Evolutionary conservation across 345 rosid genomes (phyloP), one percentile per base, ranked within the genome.

Genomic region (Brassica rapa): DNA sequence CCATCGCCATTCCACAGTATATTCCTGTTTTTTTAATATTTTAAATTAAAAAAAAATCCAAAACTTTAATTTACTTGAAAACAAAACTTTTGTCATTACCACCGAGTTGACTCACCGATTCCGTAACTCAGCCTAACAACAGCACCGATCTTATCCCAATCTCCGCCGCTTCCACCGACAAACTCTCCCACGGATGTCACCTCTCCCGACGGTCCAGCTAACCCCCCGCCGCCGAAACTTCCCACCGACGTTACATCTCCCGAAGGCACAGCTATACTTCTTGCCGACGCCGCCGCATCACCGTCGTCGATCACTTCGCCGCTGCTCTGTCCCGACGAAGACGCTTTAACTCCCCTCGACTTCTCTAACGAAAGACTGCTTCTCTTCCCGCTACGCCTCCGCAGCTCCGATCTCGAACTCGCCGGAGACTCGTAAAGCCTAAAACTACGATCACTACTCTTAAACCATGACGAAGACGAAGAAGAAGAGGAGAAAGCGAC

Each of bases 141-240:
- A 6, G 95, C 97, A 21, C 90, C 98, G 70, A 94, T 89, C 85
- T 87, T 92, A 76, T 94, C 98, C 98, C 98, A 86, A 71, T 92
- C 91, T 4, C 71, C 73, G 32, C 86, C 73, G 64, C 80, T 75
- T 19, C 88, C 94, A 30, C 84, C 72, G 75, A 87, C 89, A 76
- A 89, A 85, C 43, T 77, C 86, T 15, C 93, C 93, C 57, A 88
- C 88, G 25, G 98, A 81, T 57, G 95, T 87, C 29, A 87, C 93
- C 79, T 90, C 91, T 87, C 90, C 88, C 6, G 92, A 86, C 57
- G 85, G 74, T 73, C 90, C 90, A 3, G 81, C 73, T 82, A 86
- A 85, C 25, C 87, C 88, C 14, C 85, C 92, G 63, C 70, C 12
- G 37, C 63, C 24, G 32, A 79, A 78, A 33, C 78, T 23, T 60